These are phyloP conservation scores for Cladophialophora carrionii DNA, from an alignment of 2,329 filamentous ascomycete species.

Conservation along the genomic window DNA sequence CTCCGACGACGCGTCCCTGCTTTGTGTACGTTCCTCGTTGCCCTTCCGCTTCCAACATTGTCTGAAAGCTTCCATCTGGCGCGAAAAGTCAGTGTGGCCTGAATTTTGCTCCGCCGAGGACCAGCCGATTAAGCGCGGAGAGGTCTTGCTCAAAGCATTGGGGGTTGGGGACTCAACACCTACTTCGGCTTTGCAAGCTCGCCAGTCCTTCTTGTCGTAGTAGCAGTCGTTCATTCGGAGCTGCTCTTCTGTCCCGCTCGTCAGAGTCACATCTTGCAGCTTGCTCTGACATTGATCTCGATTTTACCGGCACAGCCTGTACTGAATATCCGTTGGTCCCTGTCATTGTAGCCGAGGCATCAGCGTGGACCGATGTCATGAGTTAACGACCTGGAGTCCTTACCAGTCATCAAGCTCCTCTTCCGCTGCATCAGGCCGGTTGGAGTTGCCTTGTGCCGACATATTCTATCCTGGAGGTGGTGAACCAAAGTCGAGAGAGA, in stretches of 20 bases:
- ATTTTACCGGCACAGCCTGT: slow-evolving; percentile 79
- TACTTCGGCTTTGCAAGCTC: slow-evolving; percentile 84
- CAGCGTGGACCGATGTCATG: slow-evolving; percentile 12
- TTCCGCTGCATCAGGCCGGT: slow-evolving; percentile 60
- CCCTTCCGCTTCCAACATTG: slow-evolving; percentile 89
- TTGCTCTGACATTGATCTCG: not conserved
- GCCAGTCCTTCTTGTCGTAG: slow-evolving; percentile 94
- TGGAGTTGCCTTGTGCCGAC: slow-evolving; percentile 61
- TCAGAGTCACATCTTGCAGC: slow-evolving; percentile 10
- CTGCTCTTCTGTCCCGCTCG: slow-evolving; percentile 71
- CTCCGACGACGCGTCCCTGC: slow-evolving; percentile 62
- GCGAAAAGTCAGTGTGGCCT: slow-evolving; percentile 2
- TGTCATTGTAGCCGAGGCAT: slow-evolving; percentile 45
- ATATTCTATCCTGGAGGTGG: slow-evolving; percentile 45
- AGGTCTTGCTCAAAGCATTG: slow-evolving; percentile 4
- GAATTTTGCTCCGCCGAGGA: slow-evolving; percentile 11
- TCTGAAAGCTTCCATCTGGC: slow-evolving; percentile 84
- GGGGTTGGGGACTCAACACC: slow-evolving; percentile 45
- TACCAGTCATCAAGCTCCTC: slow-evolving; percentile 97
- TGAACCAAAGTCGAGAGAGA: slow-evolving; percentile 19
- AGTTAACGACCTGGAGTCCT: slow-evolving; percentile 7
- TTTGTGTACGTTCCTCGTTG: slow-evolving; percentile 79
- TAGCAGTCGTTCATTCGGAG: slow-evolving; percentile 91
- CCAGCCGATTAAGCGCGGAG: slow-evolving; percentile 9
- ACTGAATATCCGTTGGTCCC: slow-evolving; percentile 97